Conservation (phyloP, 441 rosid species). For the Capsella rubella region DNA sequence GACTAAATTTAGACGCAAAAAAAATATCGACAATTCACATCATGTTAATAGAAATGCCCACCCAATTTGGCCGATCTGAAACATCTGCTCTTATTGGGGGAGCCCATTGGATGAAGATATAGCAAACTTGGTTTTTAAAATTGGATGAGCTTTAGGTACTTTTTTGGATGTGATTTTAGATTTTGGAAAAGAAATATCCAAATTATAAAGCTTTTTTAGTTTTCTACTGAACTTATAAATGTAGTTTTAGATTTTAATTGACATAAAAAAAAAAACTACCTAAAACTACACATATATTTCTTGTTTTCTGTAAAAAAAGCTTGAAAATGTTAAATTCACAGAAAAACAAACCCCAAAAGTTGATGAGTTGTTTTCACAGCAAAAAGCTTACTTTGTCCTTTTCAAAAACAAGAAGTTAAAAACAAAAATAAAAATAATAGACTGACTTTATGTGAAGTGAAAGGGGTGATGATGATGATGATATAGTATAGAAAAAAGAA, state of each 20-base stretch:
- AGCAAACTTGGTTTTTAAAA: neutral
- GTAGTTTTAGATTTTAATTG: neutral
- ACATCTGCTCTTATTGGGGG: neutral
- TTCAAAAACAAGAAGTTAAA: constrained; percentile 8
- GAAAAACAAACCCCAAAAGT: neutral
- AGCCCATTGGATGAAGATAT: constrained; percentile 23
- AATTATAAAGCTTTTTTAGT: neutral
- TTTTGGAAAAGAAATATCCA: neutral
- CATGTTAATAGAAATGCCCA: neutral
- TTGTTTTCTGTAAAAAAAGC: neutral
- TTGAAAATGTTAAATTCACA: neutral
- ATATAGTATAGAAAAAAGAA: constrained; percentile 7
- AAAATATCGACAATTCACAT: no score
- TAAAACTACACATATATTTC: neutral
- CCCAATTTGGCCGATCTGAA: neutral
- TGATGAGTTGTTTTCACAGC: neutral
- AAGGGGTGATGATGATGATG: neutral
- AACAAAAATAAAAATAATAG: neutral
- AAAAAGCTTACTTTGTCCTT: neutral
- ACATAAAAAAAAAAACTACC: neutral
- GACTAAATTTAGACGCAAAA: neutral
- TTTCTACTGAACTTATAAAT: neutral
- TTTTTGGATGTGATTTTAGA: neutral
- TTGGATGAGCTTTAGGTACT: neutral
- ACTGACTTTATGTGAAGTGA: constrained; percentile 18